Evolutionary conservation across 2,329 filamentous ascomycete genomes (phyloP), one percentile per base, ranked within the genome.

Genomic region (Colletotrichum cuscutae): DNA sequence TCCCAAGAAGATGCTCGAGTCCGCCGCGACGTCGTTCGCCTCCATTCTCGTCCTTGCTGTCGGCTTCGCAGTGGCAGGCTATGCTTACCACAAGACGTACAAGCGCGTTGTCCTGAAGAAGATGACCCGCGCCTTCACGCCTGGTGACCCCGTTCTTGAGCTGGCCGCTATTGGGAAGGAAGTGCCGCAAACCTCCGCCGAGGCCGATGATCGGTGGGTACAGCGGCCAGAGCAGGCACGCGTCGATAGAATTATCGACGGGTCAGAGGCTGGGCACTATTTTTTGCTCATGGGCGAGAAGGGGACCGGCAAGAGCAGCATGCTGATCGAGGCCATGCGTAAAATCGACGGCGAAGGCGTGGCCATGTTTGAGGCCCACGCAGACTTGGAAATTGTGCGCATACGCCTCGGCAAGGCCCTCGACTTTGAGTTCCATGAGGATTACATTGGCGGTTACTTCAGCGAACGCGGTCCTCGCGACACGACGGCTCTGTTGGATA

Each of bases 351-450:
- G 95, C 4, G 93, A 97, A 73, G 94, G 94, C 26, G 92, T 96
- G 57, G 93, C 95, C 76, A 98, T 99, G 94, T 94, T 98, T 78
- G 97, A 99, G 83, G 95, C 96, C 1, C 97, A 99, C 82, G 93
- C 95, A 5, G 95, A 99, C 81, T 89, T 95, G 1, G 97, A 99
- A 79, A 97, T 99, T 72, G 97, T 99, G 81, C 93, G 97, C 22
- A 93, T 98, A 56, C 90, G 97, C 5, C 89, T 99, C 4, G 97
- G 97, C 30, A 98, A 98, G 80, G 95, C 95, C 2, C 87, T 99
- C 53, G 95, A 99, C 81, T 99, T 95, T 81, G 97, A 99, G 80
- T 99, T 94, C 78, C 95, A 98, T 80, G 97, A 98, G 84, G 97
- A 99, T 85, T 98, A 97, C 79, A 98, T 99, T 74, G 97, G 97